Conservation (phyloP, 805 yeast species). For the Yarrowia divulgata region DNA sequence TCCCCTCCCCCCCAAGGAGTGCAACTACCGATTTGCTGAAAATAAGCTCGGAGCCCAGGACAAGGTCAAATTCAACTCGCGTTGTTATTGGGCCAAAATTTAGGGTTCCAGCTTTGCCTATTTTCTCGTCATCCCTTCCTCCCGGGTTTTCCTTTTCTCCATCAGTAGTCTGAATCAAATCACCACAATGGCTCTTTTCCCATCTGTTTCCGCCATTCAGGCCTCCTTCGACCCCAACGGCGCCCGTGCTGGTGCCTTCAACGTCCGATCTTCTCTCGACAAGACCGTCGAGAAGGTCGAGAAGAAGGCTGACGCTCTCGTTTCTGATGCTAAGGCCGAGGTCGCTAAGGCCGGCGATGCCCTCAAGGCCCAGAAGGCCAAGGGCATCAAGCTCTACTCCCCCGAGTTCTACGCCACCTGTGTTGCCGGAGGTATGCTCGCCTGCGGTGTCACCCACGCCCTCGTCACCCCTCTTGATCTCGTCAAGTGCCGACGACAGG, state of each 20-base stretch:
- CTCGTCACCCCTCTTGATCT: conserved; percentile 84
- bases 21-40: conserved; percentile 4
- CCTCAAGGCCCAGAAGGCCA: conserved; percentile 42
- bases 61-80: conserved; percentile 31
- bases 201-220: conserved; percentile 51
- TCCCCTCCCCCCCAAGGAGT: not conserved
- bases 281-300: conserved; percentile 47
- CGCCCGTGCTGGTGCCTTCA: conserved; percentile 44
- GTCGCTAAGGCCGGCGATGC: conserved; percentile 49
- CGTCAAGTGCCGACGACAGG: conserved; percentile 84
- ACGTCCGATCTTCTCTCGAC: conserved; percentile 49
- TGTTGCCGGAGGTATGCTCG: conserved; percentile 70
- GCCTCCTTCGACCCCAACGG: conserved; percentile 53
- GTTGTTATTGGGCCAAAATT: conserved; percentile 32
- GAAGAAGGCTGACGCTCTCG: conserved; percentile 46
- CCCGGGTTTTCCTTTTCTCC: conserved; percentile 38
- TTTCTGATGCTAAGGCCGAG: conserved; percentile 49
- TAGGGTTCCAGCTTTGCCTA: conserved; percentile 14
- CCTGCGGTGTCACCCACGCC: conserved; percentile 64
- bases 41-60: not conserved
- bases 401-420: conserved; percentile 74
- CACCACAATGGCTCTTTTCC: conserved; percentile 51
- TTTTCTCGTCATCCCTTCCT: conserved; percentile 34
- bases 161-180: conserved; percentile 38
- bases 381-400: conserved; percentile 57